Evolutionary conservation across 148 eudicot species (phyloP), one percentile per base, ranked within the genome.

Genomic region (Rhododendron simsii): DNA sequence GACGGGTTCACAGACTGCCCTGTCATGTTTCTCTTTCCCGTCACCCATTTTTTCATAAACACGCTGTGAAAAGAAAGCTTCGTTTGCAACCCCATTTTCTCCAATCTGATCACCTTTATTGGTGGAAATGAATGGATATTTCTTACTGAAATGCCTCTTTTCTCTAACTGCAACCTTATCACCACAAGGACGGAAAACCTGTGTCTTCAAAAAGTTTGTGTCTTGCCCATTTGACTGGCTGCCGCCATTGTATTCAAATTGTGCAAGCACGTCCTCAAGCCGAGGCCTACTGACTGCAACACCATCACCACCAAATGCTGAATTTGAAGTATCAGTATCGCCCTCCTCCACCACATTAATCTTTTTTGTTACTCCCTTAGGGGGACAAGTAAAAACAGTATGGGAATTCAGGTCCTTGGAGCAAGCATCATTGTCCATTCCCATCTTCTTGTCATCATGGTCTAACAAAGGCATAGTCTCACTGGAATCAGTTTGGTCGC

Each of bases 221-320:
- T 4, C 33, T n/a, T 37, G 85, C 41, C 79, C 53, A 81, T 35
- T 90, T 53, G 50, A 18, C 13, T 28, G 26, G 20, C 53, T 65
- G 35, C 39, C 44, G 26, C 90, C 85, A 75, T 84, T 87, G 87
- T 85, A 92, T 57, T 59, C 50, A 89, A 84, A 92, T 80, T 85
- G 84, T 47, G 92, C 87, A n/a, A 92, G 71, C 3, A 92, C 7
- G 59, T 89, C 86, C 45, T 89, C 91, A 78, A 90, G 7, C 50
- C 44, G 67, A 30, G 28, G 67, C 45, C 83, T 30, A 80, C 26
- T 80, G 81, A 45, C 30, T 45, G 30, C 81, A 78, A 45, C 7
- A 5, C 33, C 51, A 10, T 78, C 55, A 78, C 55, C 33, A 45
- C 45, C 55, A 78, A 23, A 14, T 9, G 18, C 81, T 23, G 55